Conservation (phyloP, 306 rosid species). For the Citrullus amarus region DNA sequence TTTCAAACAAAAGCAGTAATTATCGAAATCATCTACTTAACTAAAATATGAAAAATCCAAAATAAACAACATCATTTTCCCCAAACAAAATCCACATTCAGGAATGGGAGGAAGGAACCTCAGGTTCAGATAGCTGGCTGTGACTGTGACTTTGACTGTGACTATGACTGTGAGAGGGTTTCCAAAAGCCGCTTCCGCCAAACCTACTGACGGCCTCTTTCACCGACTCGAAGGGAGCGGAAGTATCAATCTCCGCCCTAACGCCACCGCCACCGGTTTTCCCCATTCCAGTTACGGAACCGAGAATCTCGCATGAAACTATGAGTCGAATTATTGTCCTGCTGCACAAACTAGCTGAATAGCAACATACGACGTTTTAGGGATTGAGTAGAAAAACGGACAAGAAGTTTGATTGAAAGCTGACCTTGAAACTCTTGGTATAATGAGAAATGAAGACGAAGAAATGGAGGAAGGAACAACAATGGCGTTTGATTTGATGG, state of each 20-base stretch:
- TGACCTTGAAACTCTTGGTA: background rate
- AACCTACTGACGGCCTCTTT: slow-evolving; percentile 61
- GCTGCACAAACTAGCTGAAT: background rate
- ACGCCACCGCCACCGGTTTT: background rate
- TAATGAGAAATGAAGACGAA: background rate
- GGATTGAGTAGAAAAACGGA: slow-evolving; percentile 1
- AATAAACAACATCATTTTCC: background rate
- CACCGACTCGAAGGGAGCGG: slow-evolving; percentile 75
- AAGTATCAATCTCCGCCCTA: slow-evolving; percentile 71
- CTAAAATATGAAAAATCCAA: background rate
- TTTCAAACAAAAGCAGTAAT: background rate
- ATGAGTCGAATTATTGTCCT: background rate
- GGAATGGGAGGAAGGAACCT: slow-evolving; percentile 24
- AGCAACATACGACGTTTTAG: background rate
- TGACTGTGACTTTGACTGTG: background rate
- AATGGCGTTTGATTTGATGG: background rate
- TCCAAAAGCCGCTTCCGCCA: slow-evolving; percentile 75
- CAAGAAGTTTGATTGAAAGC: background rate
- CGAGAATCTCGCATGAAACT: background rate
- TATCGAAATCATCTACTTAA: background rate
- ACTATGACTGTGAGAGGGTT: slow-evolving; percentile 21
- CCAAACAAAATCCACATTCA: background rate
- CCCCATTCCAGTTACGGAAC: slow-evolving; percentile 3
- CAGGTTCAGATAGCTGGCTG: slow-evolving; percentile 13
- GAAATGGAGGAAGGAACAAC: background rate